phyloP scores from a whole-genome alignment of 2,329 filamentous ascomycete species.

The Xylaria hypoxylon region DNA sequence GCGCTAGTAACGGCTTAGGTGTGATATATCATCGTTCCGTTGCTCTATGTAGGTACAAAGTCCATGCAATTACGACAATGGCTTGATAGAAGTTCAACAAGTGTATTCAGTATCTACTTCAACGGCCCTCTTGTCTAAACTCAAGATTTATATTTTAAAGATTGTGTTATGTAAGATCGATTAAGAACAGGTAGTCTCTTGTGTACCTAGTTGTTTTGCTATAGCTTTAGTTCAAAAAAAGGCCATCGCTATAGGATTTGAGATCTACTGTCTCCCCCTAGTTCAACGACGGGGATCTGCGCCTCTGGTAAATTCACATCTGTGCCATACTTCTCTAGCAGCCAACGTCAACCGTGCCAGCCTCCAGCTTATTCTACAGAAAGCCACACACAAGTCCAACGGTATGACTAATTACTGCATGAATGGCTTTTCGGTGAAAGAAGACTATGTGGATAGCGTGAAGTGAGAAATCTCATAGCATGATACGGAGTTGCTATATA shows the following conservation, averaged over 20 bases:
- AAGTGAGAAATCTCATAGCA: background rate
- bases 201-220: too few relatives aligned
- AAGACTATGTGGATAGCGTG: background rate
- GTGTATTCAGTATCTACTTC: background rate
- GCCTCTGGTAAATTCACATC: background rate
- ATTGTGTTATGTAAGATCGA: too few relatives aligned
- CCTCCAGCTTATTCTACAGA: background rate
- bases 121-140: background rate
- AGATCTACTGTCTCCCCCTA: too few relatives aligned
- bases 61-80: too few relatives aligned
- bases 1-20: background rate
- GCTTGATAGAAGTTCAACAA: too few relatives aligned
- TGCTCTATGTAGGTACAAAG: too few relatives aligned
- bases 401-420: background rate
- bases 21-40: too few relatives aligned
- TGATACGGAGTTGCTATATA: background rate
- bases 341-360: background rate
- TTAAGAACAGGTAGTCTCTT: too few relatives aligned
- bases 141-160: background rate
- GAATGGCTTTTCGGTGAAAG: conserved; percentile 2
- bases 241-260: background rate
- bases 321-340: background rate
- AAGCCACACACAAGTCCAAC: background rate
- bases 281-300: conserved; percentile 10
- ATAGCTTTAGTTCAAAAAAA: background rate